These are phyloP conservation scores for Furcasterigmium sp. DNA, from an alignment of 2,329 filamentous ascomycete species.

Conservation along the genomic window DNA sequence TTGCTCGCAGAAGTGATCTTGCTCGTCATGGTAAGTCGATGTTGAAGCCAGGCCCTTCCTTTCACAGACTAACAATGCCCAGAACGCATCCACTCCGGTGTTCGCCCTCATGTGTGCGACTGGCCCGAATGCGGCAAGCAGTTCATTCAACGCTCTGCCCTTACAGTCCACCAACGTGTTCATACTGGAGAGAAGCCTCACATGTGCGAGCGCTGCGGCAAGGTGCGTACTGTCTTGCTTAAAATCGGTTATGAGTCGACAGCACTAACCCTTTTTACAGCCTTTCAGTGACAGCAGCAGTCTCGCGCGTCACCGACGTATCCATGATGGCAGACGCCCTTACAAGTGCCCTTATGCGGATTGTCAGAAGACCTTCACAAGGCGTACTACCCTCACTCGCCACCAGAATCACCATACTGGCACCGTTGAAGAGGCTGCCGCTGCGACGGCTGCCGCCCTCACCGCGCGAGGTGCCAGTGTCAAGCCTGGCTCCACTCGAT, in stretches of 20 bases:
- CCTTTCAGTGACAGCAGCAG: constrained; percentile 96
- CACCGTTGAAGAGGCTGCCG: constrained; percentile 89
- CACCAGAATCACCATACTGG: constrained; percentile 96
- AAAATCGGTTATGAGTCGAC: background rate
- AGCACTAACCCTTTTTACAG: constrained; percentile 37
- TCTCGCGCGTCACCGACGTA: constrained; percentile 84
- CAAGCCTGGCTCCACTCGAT: constrained; percentile 46
- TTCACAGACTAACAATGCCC: constrained; percentile 17
- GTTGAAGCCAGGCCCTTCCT: background rate
- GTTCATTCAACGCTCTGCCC: constrained; percentile 92
- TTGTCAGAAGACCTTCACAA: constrained; percentile 97
- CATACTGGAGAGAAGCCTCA: constrained; percentile 98
- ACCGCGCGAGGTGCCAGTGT: constrained; percentile 45
- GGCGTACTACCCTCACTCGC: constrained; percentile 87
- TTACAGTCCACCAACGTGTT: constrained; percentile 92
- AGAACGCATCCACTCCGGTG: constrained; percentile 95
- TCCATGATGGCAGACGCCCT: constrained; percentile 90
- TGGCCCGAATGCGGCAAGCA: constrained; percentile 85
- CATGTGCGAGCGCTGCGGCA: constrained; percentile 93
- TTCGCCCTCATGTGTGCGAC: constrained; percentile 89
- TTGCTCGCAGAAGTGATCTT: constrained; percentile 88
- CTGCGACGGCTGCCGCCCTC: constrained; percentile 79
- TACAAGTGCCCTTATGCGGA: constrained; percentile 98
- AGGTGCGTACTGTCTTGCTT: constrained; percentile 53
- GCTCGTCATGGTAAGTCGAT: constrained; percentile 77